Conservation (phyloP, 345 rosid genomes). For the Boechera stricta region DNA sequence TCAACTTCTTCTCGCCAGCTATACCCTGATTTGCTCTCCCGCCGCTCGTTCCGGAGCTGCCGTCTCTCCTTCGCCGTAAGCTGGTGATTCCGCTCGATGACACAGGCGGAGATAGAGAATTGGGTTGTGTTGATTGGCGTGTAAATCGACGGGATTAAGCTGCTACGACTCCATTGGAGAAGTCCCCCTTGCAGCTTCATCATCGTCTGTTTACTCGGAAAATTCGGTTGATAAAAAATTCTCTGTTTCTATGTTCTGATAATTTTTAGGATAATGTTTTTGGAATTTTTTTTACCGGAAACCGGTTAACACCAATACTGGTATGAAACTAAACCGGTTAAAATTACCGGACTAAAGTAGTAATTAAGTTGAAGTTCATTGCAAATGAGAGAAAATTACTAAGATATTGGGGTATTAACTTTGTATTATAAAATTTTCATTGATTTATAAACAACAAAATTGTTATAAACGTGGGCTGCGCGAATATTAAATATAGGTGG, state of each 20-base stretch:
- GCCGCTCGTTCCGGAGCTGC: slow-evolving; percentile 73
- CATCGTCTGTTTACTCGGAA: slow-evolving; percentile 26
- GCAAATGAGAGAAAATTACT: too few relatives aligned
- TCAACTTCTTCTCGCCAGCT: slow-evolving; percentile 91
- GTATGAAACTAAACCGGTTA: slow-evolving; percentile 11
- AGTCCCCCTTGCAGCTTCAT: slow-evolving; percentile 72
- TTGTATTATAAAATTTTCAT: neutral
- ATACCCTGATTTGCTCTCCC: slow-evolving; percentile 67
- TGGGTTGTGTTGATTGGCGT: slow-evolving; percentile 30
- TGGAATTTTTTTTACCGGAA: slow-evolving; percentile 12
- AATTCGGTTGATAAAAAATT: neutral
- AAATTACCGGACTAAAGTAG: neutral
- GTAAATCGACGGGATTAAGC: slow-evolving; percentile 45
- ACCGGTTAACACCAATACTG: slow-evolving; percentile 17
- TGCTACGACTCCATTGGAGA: slow-evolving; percentile 70
- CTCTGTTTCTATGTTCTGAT: neutral
- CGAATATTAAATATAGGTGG: too few relatives aligned
- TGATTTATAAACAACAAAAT: too few relatives aligned
- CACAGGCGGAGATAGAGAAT: slow-evolving; percentile 49
- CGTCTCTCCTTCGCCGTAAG: slow-evolving; percentile 86
- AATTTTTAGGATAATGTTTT: slow-evolving; percentile 38
- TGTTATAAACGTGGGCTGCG: too few relatives aligned
- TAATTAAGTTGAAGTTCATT: neutral
- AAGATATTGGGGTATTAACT: neutral
- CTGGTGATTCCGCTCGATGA: slow-evolving; percentile 46